Base-by-base conservation (phyloP, 2,329 filamentous ascomycete genomes). In the Bipolaris sorokiniana region DNA sequence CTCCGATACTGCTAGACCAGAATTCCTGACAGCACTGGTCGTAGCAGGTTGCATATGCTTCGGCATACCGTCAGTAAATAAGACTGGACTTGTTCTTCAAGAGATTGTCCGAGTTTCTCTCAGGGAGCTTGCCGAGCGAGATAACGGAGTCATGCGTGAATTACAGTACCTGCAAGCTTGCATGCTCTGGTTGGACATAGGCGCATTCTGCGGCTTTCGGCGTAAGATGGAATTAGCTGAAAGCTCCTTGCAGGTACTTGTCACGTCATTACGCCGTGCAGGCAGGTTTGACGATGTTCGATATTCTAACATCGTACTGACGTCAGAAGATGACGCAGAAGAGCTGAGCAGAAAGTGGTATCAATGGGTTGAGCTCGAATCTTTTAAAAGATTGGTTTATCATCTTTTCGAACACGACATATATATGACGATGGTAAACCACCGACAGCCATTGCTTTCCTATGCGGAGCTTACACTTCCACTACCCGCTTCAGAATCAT, bases 391-490 rank as follows among this genome's bases (percentile, higher is more conserved):
- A 31, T 37, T 68, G 22, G 59, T 57, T 0, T 68, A 67, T 37
- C 66, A 68, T 16, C 55, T 67, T 22, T 64, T 60, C 34, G 66
- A 48, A 23, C 66, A 67, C 41, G 66, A 68, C 20, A 65, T 68
- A 1, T 23, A 66, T 20, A 65, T 68, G 61, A 57, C 64, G 1
- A 55, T 66, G 56, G 49, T 65, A 15, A 67, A 66, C 10, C 56
- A 67, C 20, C 55, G 63, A 2, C 56, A 83, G 58, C 85, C 87
- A 0, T 78, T 85, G 13, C 84, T 90, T 59, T 89, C 87, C 0
- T 91, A 89, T 66, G 82, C 86, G 1, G 89, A 91, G 66, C 72
- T 90, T 16, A 84, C 84, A 1, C 76, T 90, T 1, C 86, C 87
- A 1, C 73, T 91, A 0, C 89, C 89, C 0, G 84, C 84, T 48